Conservation (phyloP, 164 flowering plant genomes). For the Houttuynia cordata region DNA sequence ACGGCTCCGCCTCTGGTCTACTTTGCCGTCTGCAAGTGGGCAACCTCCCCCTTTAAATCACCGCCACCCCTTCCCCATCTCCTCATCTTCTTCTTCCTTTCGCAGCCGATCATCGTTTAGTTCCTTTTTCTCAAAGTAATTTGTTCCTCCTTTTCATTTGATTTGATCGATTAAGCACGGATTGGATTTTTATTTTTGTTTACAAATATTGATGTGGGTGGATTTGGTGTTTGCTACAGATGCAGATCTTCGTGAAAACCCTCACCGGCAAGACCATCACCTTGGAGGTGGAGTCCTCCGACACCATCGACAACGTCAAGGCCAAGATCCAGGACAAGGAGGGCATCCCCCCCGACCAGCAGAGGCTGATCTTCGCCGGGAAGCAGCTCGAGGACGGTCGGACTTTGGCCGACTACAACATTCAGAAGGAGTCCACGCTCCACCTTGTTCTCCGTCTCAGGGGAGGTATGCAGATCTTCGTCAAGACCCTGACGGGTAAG, state of each 20-base stretch:
- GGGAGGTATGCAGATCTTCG: conserved; percentile 51
- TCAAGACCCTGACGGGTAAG: conserved; percentile 37
- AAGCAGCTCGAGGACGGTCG: conserved; percentile 15
- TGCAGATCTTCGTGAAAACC: conserved; percentile 67
- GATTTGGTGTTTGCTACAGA: conserved; percentile 6
- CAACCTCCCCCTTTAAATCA: not conserved
- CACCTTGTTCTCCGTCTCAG: conserved; percentile 8
- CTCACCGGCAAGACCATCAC: conserved; percentile 51
- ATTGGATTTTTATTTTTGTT: not conserved
- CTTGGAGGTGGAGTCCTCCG: conserved; percentile 23
- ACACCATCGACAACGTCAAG: conserved; percentile 9
- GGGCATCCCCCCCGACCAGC: conserved; percentile 10
- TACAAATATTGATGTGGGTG: not conserved
- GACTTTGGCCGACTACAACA: conserved; percentile 10
- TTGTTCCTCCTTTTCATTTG: not conserved
- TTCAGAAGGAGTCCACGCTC: conserved; percentile 11
- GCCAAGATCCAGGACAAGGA: conserved; percentile 11
- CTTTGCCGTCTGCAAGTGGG: not conserved
- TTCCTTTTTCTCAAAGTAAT: no score
- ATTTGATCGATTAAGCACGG: not conserved
- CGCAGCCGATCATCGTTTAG: no score
- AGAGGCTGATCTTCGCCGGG: conserved; percentile 8
- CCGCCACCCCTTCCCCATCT: not conserved
- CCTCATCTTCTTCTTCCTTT: not conserved
- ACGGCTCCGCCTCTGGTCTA: not conserved